A percentile compares a stretch with the other conserved stretches of the same genome.
Evolutionary conservation across 1,139 yeast genomes (phyloP).

Genomic region (Candida sanyaensis): DNA sequence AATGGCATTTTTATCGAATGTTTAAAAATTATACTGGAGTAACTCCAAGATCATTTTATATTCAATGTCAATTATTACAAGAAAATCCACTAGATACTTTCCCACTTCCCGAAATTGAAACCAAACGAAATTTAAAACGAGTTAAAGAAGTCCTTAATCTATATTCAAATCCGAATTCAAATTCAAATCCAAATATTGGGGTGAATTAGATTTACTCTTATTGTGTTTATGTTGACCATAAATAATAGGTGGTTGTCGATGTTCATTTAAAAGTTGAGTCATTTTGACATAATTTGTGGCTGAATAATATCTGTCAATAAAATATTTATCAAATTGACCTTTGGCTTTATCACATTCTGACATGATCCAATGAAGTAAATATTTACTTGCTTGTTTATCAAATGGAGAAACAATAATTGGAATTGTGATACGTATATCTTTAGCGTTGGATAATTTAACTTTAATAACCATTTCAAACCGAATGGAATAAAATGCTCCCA

Average conservation of each 20-base stretch:
- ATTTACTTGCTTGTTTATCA: conserved; percentile 47
- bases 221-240: conserved; percentile 33
- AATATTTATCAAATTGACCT: conserved; percentile 34
- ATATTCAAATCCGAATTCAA: conserved; percentile 32
- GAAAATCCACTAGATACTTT: conserved; percentile 8
- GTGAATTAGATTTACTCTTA: conserved; percentile 26
- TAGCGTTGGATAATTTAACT: conserved; percentile 50
- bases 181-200: conserved; percentile 34
- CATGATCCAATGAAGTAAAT: conserved; percentile 51
- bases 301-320: conserved; percentile 24
- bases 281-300: conserved; percentile 26
- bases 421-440: conserved; percentile 48
- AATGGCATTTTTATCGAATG: conserved; percentile 26
- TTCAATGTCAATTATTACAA: conserved; percentile 11
- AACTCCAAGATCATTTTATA: conserved; percentile 21
- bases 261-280: conserved; percentile 22
- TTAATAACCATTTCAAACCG: conserved; percentile 53
- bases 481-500: conserved; percentile 54
- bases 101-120: conserved; percentile 12
- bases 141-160: conserved; percentile 21
- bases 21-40: conserved; percentile 23
- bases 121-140: conserved; percentile 11
- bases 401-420: conserved; percentile 59
- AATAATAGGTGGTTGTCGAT: conserved; percentile 29
- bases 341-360: conserved; percentile 52